A percentile compares a stretch with the other conserved stretches of the same genome.
Evolutionary conservation across 2,329 filamentous ascomycete species (phyloP).

Genomic region (Pseudogymnoascus sp.): DNA sequence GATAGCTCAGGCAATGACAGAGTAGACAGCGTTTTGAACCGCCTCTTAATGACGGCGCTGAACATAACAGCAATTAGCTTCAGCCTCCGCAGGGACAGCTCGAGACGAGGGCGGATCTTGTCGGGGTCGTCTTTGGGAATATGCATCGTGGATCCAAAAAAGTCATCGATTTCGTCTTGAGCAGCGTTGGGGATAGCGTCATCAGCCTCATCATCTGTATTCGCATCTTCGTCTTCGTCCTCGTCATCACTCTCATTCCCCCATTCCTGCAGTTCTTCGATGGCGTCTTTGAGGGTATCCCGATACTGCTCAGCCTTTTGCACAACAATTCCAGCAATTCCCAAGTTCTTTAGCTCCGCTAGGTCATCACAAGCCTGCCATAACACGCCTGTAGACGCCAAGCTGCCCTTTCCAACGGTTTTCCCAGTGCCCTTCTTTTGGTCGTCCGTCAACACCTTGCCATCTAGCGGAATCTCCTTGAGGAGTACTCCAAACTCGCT

Average conservation of each 20-base stretch:
- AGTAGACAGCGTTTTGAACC: slow-evolving; percentile 52
- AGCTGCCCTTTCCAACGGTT: slow-evolving; percentile 41
- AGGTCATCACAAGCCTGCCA: slow-evolving; percentile 80
- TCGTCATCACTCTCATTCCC: slow-evolving; percentile 62
- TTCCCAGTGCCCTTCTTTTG: slow-evolving; percentile 38
- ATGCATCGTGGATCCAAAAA: slow-evolving; percentile 55
- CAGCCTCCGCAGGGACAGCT: slow-evolving; percentile 54
- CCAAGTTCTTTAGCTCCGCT: slow-evolving; percentile 53
- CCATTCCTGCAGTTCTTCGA: slow-evolving; percentile 85
- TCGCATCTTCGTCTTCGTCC: slow-evolving; percentile 43
- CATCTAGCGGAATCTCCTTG: slow-evolving; percentile 50
- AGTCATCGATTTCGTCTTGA: slow-evolving; percentile 56
- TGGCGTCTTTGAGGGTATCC: slow-evolving; percentile 70
- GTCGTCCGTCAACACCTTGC: slow-evolving; percentile 42
- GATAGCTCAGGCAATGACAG: slow-evolving; percentile 35
- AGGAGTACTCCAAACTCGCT: slow-evolving; percentile 56
- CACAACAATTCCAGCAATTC: slow-evolving; percentile 62
- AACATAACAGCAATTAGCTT: slow-evolving; percentile 63
- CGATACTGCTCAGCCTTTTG: slow-evolving; percentile 66
- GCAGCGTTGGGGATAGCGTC: slow-evolving; percentile 30
- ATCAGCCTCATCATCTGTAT: slow-evolving; percentile 33
- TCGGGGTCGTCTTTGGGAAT: slow-evolving; percentile 59
- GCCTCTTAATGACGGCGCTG: slow-evolving; percentile 60
- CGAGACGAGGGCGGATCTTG: slow-evolving; percentile 56
- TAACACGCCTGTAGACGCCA: slow-evolving; percentile 64